Conservation (phyloP, 2,329 filamentous ascomycete genomes). For the Aspergillus jensenii region DNA sequence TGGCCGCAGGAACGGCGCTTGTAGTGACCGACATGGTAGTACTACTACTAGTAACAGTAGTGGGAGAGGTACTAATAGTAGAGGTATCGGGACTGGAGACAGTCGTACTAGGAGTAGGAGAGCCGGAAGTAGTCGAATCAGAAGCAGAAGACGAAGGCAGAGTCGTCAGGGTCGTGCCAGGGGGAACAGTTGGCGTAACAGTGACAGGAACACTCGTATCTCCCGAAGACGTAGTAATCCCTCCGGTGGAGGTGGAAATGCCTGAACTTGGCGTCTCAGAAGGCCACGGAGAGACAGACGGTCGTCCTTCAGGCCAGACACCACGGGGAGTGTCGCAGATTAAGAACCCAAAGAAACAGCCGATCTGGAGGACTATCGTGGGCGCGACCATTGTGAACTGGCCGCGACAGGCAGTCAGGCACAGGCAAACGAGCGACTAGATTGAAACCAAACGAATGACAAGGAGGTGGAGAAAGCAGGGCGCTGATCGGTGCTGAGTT, state of each 20-base stretch:
- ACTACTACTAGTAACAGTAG: not conserved
- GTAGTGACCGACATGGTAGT: constrained; percentile 23
- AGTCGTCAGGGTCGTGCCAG: not conserved
- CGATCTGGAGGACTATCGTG: constrained; percentile 23
- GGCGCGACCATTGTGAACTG: not conserved
- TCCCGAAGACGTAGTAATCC: not conserved
- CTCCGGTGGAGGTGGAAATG: not conserved
- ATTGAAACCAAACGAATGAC: not conserved
- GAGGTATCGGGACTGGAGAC: not conserved
- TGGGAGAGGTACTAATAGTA: not conserved
- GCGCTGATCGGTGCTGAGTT: not conserved
- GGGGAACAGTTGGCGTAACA: not conserved
- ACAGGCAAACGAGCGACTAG: not conserved
- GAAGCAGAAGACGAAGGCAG: not conserved
- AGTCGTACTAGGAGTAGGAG: not conserved
- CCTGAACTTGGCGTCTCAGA: not conserved
- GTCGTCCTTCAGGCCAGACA: constrained; percentile 25
- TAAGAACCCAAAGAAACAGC: constrained; percentile 33
- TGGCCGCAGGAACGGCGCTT: constrained; percentile 13
- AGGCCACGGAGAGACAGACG: constrained; percentile 21
- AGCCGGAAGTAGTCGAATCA: not conserved
- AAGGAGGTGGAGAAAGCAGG: not conserved
- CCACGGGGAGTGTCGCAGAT: constrained; percentile 31
- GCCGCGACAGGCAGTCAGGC: not conserved
- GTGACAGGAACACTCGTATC: not conserved